A percentile compares a stretch with the other conserved stretches of the same genome.
These are phyloP conservation scores for Citrus glauca DNA, from an alignment of 345 rosid species.

Conservation along the genomic window DNA sequence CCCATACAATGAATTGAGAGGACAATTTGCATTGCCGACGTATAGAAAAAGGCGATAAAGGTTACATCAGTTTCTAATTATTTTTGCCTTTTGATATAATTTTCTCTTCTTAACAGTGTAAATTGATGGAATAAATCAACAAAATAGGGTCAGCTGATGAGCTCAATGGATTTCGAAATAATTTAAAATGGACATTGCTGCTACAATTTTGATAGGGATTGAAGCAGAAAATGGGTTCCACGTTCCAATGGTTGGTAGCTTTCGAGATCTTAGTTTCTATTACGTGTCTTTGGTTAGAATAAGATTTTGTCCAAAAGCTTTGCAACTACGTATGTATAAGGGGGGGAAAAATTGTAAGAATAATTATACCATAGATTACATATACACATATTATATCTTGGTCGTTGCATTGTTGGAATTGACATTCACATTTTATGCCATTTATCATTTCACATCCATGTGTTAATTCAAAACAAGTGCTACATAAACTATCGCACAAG, in stretches of 20 bases:
- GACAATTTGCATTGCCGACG: not conserved
- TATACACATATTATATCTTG: too few species aligned
- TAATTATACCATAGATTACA: too few species aligned
- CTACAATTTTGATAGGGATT: slow-evolving; percentile 5
- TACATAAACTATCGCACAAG: too few species aligned
- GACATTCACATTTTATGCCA: too few species aligned
- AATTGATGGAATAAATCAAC: slow-evolving; percentile 1
- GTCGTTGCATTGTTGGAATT: too few species aligned
- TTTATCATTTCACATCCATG: too few species aligned
- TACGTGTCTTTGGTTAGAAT: too few species aligned
- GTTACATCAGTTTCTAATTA: not conserved
- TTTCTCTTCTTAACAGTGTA: not conserved
- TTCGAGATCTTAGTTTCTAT: not conserved
- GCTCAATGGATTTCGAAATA: not conserved
- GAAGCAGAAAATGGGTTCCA: slow-evolving; percentile 14
- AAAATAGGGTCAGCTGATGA: not conserved
- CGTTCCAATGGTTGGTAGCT: not conserved
- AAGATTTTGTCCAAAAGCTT: too few species aligned
- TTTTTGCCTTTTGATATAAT: not conserved
- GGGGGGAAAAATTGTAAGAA: too few species aligned
- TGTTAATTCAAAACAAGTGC: too few species aligned
- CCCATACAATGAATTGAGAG: not conserved
- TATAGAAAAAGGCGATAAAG: not conserved
- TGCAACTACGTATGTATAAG: too few species aligned
- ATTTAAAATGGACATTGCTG: not conserved